Evolutionary conservation across 306 rosid genomes (phyloP).

Genomic region (Acacia melanoxylon): DNA sequence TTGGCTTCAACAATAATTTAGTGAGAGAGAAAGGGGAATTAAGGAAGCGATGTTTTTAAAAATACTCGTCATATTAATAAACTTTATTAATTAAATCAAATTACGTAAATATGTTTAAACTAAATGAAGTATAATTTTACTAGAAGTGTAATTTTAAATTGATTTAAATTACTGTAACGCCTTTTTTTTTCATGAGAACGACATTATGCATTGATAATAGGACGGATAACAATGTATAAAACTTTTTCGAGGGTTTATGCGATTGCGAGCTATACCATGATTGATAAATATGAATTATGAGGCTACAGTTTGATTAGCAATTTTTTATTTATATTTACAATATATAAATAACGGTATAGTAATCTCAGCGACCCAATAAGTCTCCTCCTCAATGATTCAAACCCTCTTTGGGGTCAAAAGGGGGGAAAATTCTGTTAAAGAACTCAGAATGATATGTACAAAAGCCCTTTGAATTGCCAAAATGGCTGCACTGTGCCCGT

Average conservation of each 20-base stretch:
- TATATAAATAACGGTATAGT: not conserved
- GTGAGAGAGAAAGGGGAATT: fast-evolving
- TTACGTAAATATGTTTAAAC: too few species aligned
- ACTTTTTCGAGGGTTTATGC: not conserved
- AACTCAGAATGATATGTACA: slow-evolving; percentile 4
- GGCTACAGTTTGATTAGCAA: not conserved
- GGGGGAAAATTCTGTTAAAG: too few species aligned
- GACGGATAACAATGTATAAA: not conserved
- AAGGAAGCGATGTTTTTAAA: too few species aligned
- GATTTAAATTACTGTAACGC: not conserved
- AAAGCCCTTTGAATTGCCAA: slow-evolving; percentile 24
- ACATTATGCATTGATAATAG: not conserved
- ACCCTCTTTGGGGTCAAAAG: not conserved
- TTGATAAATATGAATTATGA: not conserved
- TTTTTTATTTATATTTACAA: not conserved
- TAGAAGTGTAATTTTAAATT: not conserved
- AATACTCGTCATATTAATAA: too few species aligned
- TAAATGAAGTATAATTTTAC: too few species aligned
- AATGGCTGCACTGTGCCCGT: slow-evolving; percentile 3
- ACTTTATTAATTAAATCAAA: too few species aligned
- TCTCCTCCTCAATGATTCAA: not conserved
- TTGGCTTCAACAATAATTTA: too few species aligned
- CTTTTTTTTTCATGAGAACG: not conserved
- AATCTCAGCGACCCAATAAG: not conserved
- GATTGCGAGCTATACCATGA: not conserved